phyloP scores from a whole-genome alignment of 75 land plant genomes.

The Selaginella tamariscina region DNA sequence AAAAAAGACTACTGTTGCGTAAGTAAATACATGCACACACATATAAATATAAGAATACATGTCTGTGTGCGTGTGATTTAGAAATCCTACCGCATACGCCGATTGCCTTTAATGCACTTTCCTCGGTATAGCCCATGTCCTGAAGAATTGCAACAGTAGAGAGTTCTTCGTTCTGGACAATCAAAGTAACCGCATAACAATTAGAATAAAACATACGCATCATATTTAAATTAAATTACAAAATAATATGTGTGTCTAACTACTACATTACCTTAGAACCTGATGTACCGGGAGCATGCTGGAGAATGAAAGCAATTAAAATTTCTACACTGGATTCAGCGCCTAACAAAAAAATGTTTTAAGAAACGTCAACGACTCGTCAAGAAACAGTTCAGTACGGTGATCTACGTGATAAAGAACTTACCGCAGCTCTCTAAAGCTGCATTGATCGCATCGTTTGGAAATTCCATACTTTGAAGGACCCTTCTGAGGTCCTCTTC shows the following conservation, averaged over 20 bases:
- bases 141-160: not conserved
- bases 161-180: not conserved
- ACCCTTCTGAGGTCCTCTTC: not conserved
- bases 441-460: slow-evolving; percentile 1
- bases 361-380: not conserved
- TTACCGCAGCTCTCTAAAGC: slow-evolving; percentile 15
- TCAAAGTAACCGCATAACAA: not conserved
- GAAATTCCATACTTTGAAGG: slow-evolving; percentile 1
- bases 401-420: not conserved
- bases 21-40: not conserved
- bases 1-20: not conserved
- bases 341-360: not conserved
- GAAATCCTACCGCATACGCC: not conserved
- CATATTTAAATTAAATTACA: too few relatives aligned
- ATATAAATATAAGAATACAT: too few relatives aligned
- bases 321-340: not conserved
- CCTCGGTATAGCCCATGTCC: too few relatives aligned
- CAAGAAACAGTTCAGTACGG: not conserved
- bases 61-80: too few relatives aligned
- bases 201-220: too few relatives aligned
- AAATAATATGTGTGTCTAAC: too few relatives aligned
- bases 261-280: not conserved
- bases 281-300: not conserved
- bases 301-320: not conserved
- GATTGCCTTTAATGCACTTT: not conserved